A percentile compares a stretch with the other conserved stretches of the same genome.
Conservation (phyloP, 805 yeast species). For the Yamadazyma sp. region DNA sequence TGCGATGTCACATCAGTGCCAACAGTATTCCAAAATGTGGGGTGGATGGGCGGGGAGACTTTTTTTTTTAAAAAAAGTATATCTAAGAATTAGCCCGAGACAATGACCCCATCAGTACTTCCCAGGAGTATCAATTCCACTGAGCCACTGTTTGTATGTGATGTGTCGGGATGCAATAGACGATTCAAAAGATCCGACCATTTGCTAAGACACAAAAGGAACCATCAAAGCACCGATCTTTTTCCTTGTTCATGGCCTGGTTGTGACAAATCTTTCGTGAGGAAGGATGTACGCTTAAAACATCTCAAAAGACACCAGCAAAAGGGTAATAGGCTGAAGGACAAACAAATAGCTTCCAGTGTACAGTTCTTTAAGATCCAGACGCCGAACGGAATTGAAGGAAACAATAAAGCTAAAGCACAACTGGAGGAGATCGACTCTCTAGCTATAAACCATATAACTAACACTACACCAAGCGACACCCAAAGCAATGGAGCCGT, state of each 20-base stretch:
- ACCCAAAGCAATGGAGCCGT: no score
- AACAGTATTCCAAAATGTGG: slow-evolving; percentile 1
- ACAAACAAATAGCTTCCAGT: slow-evolving; percentile 3
- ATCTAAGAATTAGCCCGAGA: no score
- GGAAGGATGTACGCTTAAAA: slow-evolving; percentile 23
- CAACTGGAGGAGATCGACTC: background rate
- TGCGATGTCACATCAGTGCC: no score
- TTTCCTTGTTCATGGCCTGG: slow-evolving; percentile 20
- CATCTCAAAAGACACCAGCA: slow-evolving; percentile 16
- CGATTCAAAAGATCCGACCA: slow-evolving; percentile 59
- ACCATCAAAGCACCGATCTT: slow-evolving; percentile 34
- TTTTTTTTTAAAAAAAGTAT: no score
- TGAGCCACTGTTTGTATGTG: slow-evolving; percentile 27
- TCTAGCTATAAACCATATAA: no score
- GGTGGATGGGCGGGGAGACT: background rate
- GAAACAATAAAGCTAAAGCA: no score
- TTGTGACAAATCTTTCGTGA: slow-evolving; percentile 18
- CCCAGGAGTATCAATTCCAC: background rate
- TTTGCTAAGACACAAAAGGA: slow-evolving; percentile 56
- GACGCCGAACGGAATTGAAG: slow-evolving; percentile 6
- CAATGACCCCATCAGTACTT: background rate
- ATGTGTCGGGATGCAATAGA: slow-evolving; percentile 49
- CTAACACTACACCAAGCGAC: no score
- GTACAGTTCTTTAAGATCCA: slow-evolving; percentile 5
- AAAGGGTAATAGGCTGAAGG: slow-evolving; percentile 5